Base-by-base conservation (phyloP, 148 eudicot genomes). In the Vaccinium macrocarpon region DNA sequence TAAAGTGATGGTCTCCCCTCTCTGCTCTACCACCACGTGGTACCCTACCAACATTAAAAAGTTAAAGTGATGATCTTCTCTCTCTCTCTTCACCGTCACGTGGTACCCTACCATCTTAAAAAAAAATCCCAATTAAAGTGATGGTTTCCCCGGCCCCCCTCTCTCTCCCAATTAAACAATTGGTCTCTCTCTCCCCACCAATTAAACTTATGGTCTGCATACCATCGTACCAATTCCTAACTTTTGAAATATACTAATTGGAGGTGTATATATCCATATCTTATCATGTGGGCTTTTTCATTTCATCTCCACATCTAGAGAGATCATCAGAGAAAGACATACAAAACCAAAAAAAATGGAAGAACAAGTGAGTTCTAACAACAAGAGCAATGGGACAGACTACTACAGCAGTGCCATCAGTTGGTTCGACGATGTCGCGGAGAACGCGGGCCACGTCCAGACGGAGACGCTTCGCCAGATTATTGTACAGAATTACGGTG, bases 371-470 rank as follows among this genome's bases (percentile, higher is more conserved):
- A 62, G 38, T 11, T 32, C 16, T 5, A 66, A 38, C 3, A 42
- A 46, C 32, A 16, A 14, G 13, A 62, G 74, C 16, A 85, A 80
- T 38, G 86, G 78, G 49, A 76, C 6, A 29, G 76, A 51, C 9
- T 12, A 64, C 35, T 5, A 27, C 6, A 3, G 15, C 2, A 4
- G 72, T 23, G 21, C 91, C 8, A 87, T 91, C 52, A 51, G 55
- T 7, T 90, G 92, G 95, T 94, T 94, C 80, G 89, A 94, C 9
- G 91, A 91, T 1, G 86, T 88, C 0, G 80, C 96, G 0, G 84
- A 86, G 46, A 84, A 90, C 14, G 92, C 93, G 0, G 88, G 80
- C 1, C 3, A 2, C 0, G 90, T 91, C 21, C 98, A 94, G 70
- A 88, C 86, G 13, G 87, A 89, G 85, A 93, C 92, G 4, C 92